Percentiles rank a stretch among this genome's conserved stretches.
phyloP scores from a whole-genome alignment of 768 basidiomycete species.

The Leccinum fibrillosum region DNA sequence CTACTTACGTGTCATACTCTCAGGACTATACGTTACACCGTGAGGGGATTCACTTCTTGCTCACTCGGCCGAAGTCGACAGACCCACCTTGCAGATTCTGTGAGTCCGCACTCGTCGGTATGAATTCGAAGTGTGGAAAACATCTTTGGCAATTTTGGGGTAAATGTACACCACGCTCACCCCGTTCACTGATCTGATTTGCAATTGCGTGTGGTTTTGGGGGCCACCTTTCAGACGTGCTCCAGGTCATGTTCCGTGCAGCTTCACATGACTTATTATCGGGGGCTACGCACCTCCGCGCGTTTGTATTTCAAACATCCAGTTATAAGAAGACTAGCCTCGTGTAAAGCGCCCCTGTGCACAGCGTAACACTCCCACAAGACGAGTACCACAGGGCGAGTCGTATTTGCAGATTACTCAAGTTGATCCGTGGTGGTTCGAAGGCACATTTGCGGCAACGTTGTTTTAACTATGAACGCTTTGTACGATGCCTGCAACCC shows the following conservation, averaged over 20 bases:
- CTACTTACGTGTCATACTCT: conserved; percentile 12
- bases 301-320: background rate
- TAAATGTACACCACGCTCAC: background rate
- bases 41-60: conserved; percentile 17
- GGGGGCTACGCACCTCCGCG: background rate
- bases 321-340: background rate
- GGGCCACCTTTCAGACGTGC: background rate
- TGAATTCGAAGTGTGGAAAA: background rate
- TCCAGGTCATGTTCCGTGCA: background rate
- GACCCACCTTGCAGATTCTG: conserved; percentile 22
- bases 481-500: conserved; percentile 59
- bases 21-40: conserved; percentile 1
- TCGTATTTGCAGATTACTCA: background rate
- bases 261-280: background rate
- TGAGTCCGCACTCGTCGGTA: no score
- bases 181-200: background rate
- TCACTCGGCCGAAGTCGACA: conserved; percentile 16
- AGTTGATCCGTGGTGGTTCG: background rate
- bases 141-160: background rate
- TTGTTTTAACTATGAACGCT: conserved; percentile 21
- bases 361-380: background rate
- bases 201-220: background rate
- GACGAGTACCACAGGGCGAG: background rate
- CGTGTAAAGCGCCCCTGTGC: background rate
- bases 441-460: background rate